These are phyloP conservation scores for Populus tomentosa DNA, from an alignment of 441 rosid species.

Conservation along the genomic window DNA sequence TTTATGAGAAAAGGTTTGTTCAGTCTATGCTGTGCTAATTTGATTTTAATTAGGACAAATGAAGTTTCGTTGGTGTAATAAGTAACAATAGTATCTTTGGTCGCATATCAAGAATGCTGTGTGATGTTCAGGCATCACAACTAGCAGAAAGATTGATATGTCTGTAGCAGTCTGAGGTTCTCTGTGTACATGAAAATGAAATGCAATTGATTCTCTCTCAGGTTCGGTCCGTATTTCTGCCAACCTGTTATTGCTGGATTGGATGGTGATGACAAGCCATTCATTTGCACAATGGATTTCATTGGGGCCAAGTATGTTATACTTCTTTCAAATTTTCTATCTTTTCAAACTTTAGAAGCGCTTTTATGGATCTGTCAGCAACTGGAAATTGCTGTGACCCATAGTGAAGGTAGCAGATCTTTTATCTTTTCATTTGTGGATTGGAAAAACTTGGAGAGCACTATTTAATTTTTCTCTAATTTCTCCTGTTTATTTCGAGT, in stretches of 20 bases:
- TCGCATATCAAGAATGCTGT: not conserved
- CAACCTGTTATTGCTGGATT: slow-evolving; percentile 97
- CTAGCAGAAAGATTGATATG: not conserved
- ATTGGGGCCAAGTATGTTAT: slow-evolving; percentile 88
- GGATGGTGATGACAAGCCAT: slow-evolving; percentile 88
- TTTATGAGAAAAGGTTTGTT: slow-evolving; percentile 83
- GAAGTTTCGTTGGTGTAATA: not conserved
- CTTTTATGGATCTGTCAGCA: not conserved
- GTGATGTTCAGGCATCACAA: not conserved
- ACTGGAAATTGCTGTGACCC: not conserved
- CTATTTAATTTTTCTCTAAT: not conserved
- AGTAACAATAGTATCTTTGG: not conserved
- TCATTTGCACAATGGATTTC: slow-evolving; percentile 97
- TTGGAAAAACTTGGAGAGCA: not conserved
- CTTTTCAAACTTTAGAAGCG: not conserved
- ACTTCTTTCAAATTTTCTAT: not conserved
- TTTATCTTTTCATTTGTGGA: not conserved
- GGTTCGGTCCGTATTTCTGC: slow-evolving; percentile 96
- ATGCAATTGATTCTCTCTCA: slow-evolving; percentile 21
- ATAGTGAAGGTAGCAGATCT: not conserved
- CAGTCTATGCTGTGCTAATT: not conserved
- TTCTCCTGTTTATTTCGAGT: not conserved
- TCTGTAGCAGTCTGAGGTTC: not conserved
- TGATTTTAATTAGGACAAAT: not conserved
- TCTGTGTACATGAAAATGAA: not conserved